phyloP scores from a whole-genome alignment of 495 filamentous ascomycete species.

The Hypoxylon crocopeplum region DNA sequence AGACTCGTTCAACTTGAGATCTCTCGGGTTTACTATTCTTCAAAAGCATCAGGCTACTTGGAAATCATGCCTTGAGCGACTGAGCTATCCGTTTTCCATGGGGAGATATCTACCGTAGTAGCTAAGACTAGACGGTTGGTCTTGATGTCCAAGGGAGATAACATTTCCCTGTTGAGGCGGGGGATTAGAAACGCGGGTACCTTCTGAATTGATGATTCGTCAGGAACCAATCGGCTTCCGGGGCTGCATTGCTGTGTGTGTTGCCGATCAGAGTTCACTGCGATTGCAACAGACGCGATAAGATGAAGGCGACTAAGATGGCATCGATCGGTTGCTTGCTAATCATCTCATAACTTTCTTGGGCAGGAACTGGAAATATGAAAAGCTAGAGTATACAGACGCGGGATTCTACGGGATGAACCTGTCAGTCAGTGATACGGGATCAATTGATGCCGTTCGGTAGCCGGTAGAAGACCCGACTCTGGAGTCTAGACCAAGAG shows the following conservation, averaged over 20 bases:
- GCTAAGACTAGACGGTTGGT: not conserved
- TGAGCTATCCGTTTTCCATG: too few relatives aligned
- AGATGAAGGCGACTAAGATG: not conserved
- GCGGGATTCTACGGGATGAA: not conserved
- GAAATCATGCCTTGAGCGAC: too few relatives aligned
- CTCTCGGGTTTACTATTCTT: too few relatives aligned
- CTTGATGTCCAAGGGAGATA: not conserved
- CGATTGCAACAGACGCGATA: slow-evolving; percentile 1
- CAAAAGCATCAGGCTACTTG: too few relatives aligned
- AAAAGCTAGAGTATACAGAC: slow-evolving; percentile 6
- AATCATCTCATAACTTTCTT: slow-evolving; percentile 16
- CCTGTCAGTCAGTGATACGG: slow-evolving; percentile 2
- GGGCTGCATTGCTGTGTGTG: not conserved
- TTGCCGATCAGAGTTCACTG: slow-evolving; percentile 12
- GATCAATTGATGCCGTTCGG: slow-evolving; percentile 25
- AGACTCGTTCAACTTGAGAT: too few relatives aligned
- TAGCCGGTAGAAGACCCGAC: slow-evolving; percentile 17
- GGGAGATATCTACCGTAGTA: too few relatives aligned
- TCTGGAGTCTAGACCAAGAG: slow-evolving; percentile 30
- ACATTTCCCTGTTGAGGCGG: too few relatives aligned
- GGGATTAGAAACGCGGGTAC: too few relatives aligned
- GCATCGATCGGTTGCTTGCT: slow-evolving; percentile 6
- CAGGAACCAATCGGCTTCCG: slow-evolving; percentile 22
- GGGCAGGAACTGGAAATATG: not conserved
- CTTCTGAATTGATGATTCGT: not conserved